phyloP scores from a whole-genome alignment of 1,139 yeast genomes.

The Candida glucosophila region DNA sequence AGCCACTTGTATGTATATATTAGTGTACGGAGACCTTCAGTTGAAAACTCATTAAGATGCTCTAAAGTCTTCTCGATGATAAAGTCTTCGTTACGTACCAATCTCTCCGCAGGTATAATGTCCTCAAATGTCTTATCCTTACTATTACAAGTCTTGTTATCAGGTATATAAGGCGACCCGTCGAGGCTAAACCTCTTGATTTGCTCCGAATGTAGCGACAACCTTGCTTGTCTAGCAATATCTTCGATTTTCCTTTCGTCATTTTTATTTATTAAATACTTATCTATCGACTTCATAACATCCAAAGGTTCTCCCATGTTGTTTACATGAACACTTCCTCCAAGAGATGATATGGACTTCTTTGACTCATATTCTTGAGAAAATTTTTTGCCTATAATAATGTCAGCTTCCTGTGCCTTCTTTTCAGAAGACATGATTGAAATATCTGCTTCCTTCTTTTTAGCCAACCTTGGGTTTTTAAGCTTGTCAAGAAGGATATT shows the following conservation, averaged over 20 bases:
- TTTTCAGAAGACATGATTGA: conserved; percentile 53
- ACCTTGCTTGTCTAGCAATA: conserved; percentile 51
- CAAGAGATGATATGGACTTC: conserved; percentile 18
- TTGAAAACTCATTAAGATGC: conserved; percentile 88
- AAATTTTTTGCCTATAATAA: conserved; percentile 46
- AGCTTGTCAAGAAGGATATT: conserved; percentile 78
- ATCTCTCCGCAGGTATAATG: conserved; percentile 56
- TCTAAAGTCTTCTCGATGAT: conserved; percentile 77
- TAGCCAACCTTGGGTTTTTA: conserved; percentile 49
- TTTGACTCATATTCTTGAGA: conserved; percentile 25
- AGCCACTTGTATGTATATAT: conserved; percentile 77
- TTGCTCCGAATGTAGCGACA: conserved; percentile 59
- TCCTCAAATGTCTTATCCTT: too few species aligned
- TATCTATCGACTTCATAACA: conserved; percentile 44
- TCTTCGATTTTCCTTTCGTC: conserved; percentile 52
- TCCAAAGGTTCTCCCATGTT: conserved; percentile 13
- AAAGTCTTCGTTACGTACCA: conserved; percentile 68
- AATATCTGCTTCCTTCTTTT: conserved; percentile 54
- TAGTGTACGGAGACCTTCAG: conserved; percentile 88
- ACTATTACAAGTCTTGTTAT: too few species aligned
- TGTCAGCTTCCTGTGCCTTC: conserved; percentile 73
- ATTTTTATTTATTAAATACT: conserved; percentile 40
- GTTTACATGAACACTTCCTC: conserved; percentile 22
- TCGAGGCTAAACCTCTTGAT: conserved; percentile 43
- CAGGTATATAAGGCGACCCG: too few species aligned